Evolutionary conservation across 2,329 filamentous ascomycete genomes (phyloP), one percentile per base, ranked within the genome.

Genomic region (Aspergillus ibericus): DNA sequence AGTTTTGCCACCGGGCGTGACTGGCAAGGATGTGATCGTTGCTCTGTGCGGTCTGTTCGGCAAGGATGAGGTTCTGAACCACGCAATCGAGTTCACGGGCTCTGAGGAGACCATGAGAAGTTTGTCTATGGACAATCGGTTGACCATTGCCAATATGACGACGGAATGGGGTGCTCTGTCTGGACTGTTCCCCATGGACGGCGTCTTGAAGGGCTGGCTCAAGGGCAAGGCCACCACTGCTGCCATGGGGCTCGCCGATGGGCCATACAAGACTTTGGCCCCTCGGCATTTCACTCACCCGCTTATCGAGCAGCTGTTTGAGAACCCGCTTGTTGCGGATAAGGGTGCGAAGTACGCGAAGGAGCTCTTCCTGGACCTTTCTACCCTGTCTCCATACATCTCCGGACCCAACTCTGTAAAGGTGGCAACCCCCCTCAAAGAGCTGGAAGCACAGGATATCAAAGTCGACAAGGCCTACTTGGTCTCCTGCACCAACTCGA

Each of bases 11-110:
- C 78, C 80, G 1, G 93, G 93, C 10, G 92, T 96, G 1, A 92
- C 89, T 0, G 93, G 92, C 29, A 98, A 99, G 76, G 95, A 98
- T 73, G 90, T 96, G 12, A 98, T 98, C 64, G 85, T 97, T 25
- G 91, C 92, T 0, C 82, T 98, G 1, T 96, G 91, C 66, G 91
- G 90, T 1, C 77, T 96, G 0, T 96, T 98, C 80, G 90, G 90
- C 76, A 86, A 89, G 55, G 91, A 96, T 44, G 91, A 96, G 46
- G 93, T 97, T 0, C 82, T 97, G 13, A 98, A 98, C 77, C 92
- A 96, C 71, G 87, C 87, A 5, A 88, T 98, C 60, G 93, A 98
- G 70, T 96, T 97, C 69, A 87, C 86, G 0, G 93, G 93, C 12
- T 87, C 88, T 0, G 86, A 91, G 63, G 82, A 92, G 71, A 96